Evolutionary conservation across 345 rosid species (phyloP), one percentile per base, ranked within the genome.

Genomic region (Salix dunnii): DNA sequence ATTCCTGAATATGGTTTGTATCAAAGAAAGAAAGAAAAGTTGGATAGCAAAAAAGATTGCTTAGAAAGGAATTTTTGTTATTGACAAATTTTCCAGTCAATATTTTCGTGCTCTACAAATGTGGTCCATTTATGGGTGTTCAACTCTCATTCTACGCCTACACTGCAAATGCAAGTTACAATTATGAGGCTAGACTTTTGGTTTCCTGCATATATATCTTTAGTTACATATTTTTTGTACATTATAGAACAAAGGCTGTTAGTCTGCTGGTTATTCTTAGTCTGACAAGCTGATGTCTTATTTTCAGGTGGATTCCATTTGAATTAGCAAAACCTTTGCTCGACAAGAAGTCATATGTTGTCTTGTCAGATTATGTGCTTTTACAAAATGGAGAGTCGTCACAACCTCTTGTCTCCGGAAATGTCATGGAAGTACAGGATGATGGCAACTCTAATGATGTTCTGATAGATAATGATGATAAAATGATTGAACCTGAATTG

Each of bases 231-330:
- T 61, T 30, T 33, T 16, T 73, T 18, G 40, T 46, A 7, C 30
- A 35, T 48, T 48, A 5, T 31, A 38, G 31, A 72, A 78, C 58
- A 12, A 0, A 4, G 17, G 38, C 31, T 30, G 73, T 7, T 62
- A 42, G 60, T 51, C 60, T 4, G 51, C 65, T 35, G 53, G 51
- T 27, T 7, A 73, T 38, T 35, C 49, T 4, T 25, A 14, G 75
- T 25, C 79, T 81, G 31, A 85, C 16, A 1, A 79, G 73, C 67
- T 74, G 76, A 68, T 35, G 27, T 73, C 17, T 71, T 84, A 61
- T 83, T 74, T 84, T 72, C 92, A 96, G 99, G 94, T 96, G 99
- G 99, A 90, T 96, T 72, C 79, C 93, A 65, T 93, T 78, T 87
- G 86, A 89, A 65, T 70, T 75, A 67, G 91, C 90, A 30, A 90